These are phyloP conservation scores for Yamadazyma tumulicola DNA, from an alignment of 805 yeast species.

Conservation along the genomic window DNA sequence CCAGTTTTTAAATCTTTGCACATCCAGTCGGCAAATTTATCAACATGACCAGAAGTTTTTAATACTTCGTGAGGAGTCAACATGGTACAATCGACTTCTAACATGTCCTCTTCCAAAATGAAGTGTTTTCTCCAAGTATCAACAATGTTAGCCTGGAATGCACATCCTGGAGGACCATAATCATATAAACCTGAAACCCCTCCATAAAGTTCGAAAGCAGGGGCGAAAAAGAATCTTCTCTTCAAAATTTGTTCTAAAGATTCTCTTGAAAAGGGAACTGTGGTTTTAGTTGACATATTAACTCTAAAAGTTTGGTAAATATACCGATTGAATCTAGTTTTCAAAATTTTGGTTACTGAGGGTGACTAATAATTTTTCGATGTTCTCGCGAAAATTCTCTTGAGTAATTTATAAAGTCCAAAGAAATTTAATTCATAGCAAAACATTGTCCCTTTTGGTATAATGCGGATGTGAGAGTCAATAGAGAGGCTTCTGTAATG, in stretches of 20 bases:
- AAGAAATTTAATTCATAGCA: too few species aligned
- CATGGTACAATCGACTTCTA: conserved; percentile 97
- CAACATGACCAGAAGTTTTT: conserved; percentile 99
- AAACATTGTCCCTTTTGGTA: too few species aligned
- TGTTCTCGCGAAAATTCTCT: too few species aligned
- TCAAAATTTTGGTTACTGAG: neutral
- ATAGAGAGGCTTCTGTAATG: too few species aligned
- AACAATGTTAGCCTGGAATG: conserved; percentile 91
- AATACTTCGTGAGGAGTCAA: conserved; percentile 96
- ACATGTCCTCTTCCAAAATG: conserved; percentile 96
- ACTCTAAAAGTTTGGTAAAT: neutral
- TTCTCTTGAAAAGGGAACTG: conserved; percentile 71
- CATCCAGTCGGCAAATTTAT: conserved; percentile 99
- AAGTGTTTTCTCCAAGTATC: conserved; percentile 98
- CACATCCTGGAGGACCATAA: conserved; percentile 99
- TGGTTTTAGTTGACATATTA: conserved; percentile 11
- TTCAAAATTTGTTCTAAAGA: conserved; percentile 84
- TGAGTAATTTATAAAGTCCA: too few species aligned
- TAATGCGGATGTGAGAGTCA: too few species aligned
- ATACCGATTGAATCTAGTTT: neutral
- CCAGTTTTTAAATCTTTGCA: conserved; percentile 93
- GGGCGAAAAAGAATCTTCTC: conserved; percentile 96
- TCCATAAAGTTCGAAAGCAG: conserved; percentile 95
- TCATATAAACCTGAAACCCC: conserved; percentile 98
- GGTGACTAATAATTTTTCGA: conserved; percentile 1